Percentiles rank a stretch among this genome's conserved stretches.
Conservation (phyloP, 768 basidiomycete species). For the Boletus bicolor region DNA sequence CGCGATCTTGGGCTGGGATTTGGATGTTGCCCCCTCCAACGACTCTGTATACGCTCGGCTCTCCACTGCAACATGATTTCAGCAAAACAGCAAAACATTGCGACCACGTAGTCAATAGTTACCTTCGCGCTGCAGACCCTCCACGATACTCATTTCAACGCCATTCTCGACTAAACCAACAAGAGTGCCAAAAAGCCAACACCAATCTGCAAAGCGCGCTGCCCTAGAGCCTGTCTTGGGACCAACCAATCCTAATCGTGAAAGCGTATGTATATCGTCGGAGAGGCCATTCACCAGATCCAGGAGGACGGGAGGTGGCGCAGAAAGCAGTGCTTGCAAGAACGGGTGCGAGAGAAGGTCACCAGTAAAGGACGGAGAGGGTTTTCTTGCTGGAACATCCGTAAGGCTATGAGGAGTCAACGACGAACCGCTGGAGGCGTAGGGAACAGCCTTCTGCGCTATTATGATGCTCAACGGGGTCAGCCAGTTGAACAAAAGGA, state of each 20-base stretch:
- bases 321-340: conserved; percentile 70
- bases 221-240: conserved; percentile 64
- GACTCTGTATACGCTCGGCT: conserved; percentile 71
- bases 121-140: conserved; percentile 63
- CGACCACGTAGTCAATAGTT: not conserved
- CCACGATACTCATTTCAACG: conserved; percentile 72
- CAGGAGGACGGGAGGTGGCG: conserved; percentile 78
- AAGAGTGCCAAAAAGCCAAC: conserved; percentile 78
- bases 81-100: not conserved
- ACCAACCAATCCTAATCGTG: conserved; percentile 66
- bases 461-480: conserved; percentile 67
- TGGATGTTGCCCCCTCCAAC: conserved; percentile 64
- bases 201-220: conserved; percentile 77
- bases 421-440: conserved; percentile 39
- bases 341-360: conserved; percentile 51
- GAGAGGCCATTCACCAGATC: conserved; percentile 72
- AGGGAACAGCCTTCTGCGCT: conserved; percentile 66
- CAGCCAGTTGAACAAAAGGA: conserved; percentile 85
- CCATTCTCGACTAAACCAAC: conserved; percentile 82
- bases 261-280: conserved; percentile 79
- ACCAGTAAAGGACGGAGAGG: conserved; percentile 9
- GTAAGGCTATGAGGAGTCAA: conserved; percentile 20
- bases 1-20: conserved; percentile 55
- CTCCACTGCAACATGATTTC: conserved; percentile 49
- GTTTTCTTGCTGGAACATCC: conserved; percentile 9